Evolutionary conservation across 129 eudicot species (phyloP), one percentile per base, ranked within the genome.

Genomic region (Gnaphalium uliginosum): DNA sequence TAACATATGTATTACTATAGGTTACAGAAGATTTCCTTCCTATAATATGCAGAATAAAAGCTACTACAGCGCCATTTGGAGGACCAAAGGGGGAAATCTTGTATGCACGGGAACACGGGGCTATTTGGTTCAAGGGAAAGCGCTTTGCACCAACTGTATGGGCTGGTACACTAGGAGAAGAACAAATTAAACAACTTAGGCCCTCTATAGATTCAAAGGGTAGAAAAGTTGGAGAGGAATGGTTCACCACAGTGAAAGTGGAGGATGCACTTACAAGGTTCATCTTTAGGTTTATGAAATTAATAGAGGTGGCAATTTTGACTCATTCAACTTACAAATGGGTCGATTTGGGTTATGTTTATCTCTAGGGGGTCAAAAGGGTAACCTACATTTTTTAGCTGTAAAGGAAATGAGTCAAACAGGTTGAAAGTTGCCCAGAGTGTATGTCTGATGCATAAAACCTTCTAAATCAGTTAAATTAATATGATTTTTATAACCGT

Each of bases 61-160:
- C 98, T 26, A 76, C 83, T 24, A 80, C 89, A 6, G 91, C 97
- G 29, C 87, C 98, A 75, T 86, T 84, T 71, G 96, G 97, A 72
- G 96, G 97, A 64, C 90, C 96, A 61, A 94, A 87, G 60, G 98
- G 98, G 35, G 98, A 94, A 86, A 90, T 94, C 75, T 76, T 87
- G 22, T 94, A 90, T 83, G 82, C 96, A 27, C 91, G 96, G 62
- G 98, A 94, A 72, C 97, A 94, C 80, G 89, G 76, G 82, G 83
- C 98, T 70, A 85, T 94, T 59, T 94, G 98, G 98, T 94, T 94
- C 56, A 94, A 94, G 73, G 98, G 97, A 61, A 94, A 79, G 77
- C 93, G 97, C 35, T 94, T 94, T 84, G 79, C 68, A 14, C 97
- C 97, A 50, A 30, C 90, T 72, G 86, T 90, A 70, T 86, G 92